Evolutionary conservation across 805 yeast species (phyloP).

Genomic region (Saturnispora besseyi): DNA sequence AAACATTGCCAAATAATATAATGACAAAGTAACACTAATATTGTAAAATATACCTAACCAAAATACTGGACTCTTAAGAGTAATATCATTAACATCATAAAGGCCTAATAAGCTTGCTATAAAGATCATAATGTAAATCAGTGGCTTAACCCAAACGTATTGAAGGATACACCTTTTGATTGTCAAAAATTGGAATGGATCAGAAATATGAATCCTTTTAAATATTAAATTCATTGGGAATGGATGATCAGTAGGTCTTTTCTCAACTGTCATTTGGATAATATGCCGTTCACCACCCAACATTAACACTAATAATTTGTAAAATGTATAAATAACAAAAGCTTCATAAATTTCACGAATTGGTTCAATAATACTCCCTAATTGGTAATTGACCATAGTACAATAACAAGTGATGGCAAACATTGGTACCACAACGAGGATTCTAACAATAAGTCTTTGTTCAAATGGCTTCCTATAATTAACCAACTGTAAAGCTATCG

Average conservation of each 20-base stretch:
- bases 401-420: slow-evolving; percentile 65
- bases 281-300: slow-evolving; percentile 90
- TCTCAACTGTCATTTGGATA: slow-evolving; percentile 48
- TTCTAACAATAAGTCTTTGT: slow-evolving; percentile 77
- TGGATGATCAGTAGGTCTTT: slow-evolving; percentile 62
- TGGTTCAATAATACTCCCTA: slow-evolving; percentile 54
- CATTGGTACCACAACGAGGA: slow-evolving; percentile 72
- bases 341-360: slow-evolving; percentile 89
- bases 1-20: slow-evolving; percentile 79
- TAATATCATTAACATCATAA: slow-evolving; percentile 43
- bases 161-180: slow-evolving; percentile 85
- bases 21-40: slow-evolving; percentile 66
- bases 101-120: slow-evolving; percentile 38
- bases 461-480: slow-evolving; percentile 86
- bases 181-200: slow-evolving; percentile 66
- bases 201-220: slow-evolving; percentile 67
- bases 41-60: slow-evolving; percentile 70
- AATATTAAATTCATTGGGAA: slow-evolving; percentile 44
- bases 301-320: slow-evolving; percentile 68
- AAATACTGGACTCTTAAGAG: slow-evolving; percentile 42
- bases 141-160: slow-evolving; percentile 90
- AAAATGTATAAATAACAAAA: slow-evolving; percentile 89
- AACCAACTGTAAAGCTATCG: slow-evolving; percentile 44
- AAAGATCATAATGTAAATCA: slow-evolving; percentile 52
- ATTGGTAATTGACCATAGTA: slow-evolving; percentile 38